phyloP scores from a whole-genome alignment of 257 asterid genomes.

The Gynochthodes officinalis region DNA sequence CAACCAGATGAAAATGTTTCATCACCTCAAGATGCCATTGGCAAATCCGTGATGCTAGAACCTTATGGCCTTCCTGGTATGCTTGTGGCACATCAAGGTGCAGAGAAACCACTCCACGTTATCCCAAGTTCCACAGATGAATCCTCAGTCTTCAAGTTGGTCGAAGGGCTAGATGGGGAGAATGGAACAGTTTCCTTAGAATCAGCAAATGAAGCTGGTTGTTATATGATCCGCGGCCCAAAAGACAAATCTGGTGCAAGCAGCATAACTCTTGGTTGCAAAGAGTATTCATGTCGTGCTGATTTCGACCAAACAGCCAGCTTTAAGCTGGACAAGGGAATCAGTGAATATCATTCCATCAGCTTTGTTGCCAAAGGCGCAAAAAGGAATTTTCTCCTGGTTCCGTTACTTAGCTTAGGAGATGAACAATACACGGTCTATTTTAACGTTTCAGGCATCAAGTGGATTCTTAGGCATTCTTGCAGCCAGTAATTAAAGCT shows the following conservation, averaged over 20 bases:
- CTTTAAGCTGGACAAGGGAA: conserved; percentile 47
- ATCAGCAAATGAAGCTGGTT: conserved; percentile 40
- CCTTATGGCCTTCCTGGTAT: conserved; percentile 63
- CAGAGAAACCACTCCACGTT: conserved; percentile 32
- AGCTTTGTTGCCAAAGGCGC: conserved; percentile 75
- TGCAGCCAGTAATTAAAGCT: no score
- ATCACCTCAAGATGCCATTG: conserved; percentile 31
- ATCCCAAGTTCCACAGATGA: conserved; percentile 26
- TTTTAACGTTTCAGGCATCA: no score
- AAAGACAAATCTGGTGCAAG: conserved; percentile 18
- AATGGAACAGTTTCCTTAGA: conserved; percentile 51
- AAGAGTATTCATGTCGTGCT: conserved; percentile 22
- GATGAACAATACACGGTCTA: no score
- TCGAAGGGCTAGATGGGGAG: conserved; percentile 49
- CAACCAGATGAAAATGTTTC: conserved; percentile 17
- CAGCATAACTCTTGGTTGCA: conserved; percentile 45
- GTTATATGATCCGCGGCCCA: conserved; percentile 28
- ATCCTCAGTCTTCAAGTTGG: conserved; percentile 36
- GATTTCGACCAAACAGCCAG: conserved; percentile 53
- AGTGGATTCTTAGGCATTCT: no score
- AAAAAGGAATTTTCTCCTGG: no score
- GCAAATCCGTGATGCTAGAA: conserved; percentile 49
- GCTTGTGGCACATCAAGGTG: conserved; percentile 49
- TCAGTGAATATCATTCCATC: conserved; percentile 61
- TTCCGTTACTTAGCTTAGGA: no score